Evolutionary conservation across 192 early-diverging fungal genomes (phyloP).

Genomic region (Coemansia sp.): DNA sequence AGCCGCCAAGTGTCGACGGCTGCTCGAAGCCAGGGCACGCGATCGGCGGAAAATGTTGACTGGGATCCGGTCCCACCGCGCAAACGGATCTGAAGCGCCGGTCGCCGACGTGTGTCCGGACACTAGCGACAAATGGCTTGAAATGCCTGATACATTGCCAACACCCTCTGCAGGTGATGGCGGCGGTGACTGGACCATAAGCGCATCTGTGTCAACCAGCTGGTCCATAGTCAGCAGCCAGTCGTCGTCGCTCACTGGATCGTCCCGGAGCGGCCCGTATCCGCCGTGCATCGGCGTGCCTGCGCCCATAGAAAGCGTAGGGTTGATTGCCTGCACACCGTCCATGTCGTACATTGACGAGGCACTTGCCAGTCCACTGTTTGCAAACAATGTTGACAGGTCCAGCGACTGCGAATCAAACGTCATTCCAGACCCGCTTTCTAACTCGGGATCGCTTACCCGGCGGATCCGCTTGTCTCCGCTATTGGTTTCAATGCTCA

Average conservation of each 20-base stretch:
- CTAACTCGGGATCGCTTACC: neutral
- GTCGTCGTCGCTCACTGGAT: constrained; percentile 11
- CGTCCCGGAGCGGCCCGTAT: neutral
- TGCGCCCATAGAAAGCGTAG: constrained; percentile 23
- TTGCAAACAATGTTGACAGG: constrained; percentile 1
- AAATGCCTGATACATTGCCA: constrained; percentile 8
- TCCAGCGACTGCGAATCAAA: constrained; percentile 3
- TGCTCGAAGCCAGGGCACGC: constrained; percentile 41
- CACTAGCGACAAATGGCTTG: constrained; percentile 9
- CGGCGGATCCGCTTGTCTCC: constrained; percentile 20
- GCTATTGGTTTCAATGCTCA: neutral
- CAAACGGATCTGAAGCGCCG: constrained; percentile 27
- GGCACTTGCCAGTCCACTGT: neutral
- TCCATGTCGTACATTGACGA: neutral
- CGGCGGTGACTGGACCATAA: constrained; percentile 46
- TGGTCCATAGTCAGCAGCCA: constrained; percentile 52
- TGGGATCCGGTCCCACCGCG: constrained; percentile 54
- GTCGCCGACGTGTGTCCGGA: neutral
- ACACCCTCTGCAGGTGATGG: constrained; percentile 32
- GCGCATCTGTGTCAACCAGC: constrained; percentile 52
- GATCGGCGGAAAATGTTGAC: constrained; percentile 55
- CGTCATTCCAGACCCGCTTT: neutral
- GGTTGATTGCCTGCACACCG: neutral
- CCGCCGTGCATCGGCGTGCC: constrained; percentile 32
- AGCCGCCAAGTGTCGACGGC: constrained; percentile 16